phyloP scores from a whole-genome alignment of 2,329 filamentous ascomycete species.

The Botrytis medusae region DNA sequence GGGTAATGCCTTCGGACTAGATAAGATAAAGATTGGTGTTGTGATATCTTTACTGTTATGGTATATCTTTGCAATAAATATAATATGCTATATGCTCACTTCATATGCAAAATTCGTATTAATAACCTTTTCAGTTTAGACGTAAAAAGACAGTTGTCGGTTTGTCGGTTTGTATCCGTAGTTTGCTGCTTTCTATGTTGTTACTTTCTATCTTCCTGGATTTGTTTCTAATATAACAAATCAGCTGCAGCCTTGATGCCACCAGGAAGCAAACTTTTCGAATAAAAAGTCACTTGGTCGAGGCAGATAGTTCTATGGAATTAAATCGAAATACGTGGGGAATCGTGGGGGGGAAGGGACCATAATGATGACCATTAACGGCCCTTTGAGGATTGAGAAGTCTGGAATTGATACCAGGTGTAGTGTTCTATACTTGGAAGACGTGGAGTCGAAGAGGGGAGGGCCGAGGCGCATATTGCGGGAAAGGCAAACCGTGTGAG shows the following conservation, averaged over 20 bases:
- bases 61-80: background rate
- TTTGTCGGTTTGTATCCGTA: background rate
- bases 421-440: background rate
- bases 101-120: background rate
- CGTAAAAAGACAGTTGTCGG: background rate
- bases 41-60: background rate
- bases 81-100: background rate
- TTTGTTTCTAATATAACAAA: background rate
- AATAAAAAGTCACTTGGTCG: too few species aligned
- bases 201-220: background rate
- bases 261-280: background rate
- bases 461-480: conserved; percentile 7
- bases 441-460: background rate
- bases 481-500: conserved; percentile 2
- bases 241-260: background rate
- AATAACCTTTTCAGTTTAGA: background rate
- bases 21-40: background rate
- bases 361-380: background rate
- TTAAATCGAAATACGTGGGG: conserved; percentile 5
- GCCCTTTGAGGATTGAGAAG: background rate
- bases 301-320: background rate
- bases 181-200: background rate
- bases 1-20: background rate
- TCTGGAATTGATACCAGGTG: background rate
- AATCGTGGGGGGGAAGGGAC: background rate